A percentile compares a stretch with the other conserved stretches of the same genome.
Conservation (phyloP, 2,329 filamentous ascomycete species). For the Exophiala sideris region DNA sequence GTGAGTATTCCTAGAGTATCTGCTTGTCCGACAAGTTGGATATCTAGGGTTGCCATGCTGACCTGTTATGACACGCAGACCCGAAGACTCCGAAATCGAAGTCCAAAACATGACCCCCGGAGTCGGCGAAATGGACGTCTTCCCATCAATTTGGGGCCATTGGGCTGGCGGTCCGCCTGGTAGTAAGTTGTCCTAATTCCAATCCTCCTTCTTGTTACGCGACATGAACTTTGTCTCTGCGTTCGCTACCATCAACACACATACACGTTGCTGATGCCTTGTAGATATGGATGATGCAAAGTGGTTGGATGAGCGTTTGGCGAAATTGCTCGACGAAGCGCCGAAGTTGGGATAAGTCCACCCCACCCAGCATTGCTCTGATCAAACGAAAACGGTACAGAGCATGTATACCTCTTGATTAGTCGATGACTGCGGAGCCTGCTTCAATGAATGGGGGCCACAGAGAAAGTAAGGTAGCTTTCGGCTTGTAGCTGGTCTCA, state of each 20-base stretch:
- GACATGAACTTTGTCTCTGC: too few species aligned
- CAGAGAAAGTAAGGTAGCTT: too few species aligned
- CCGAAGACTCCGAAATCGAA: constrained; percentile 74
- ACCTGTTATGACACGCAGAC: constrained; percentile 40
- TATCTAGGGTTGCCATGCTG: neutral
- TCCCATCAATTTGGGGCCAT: constrained; percentile 64
- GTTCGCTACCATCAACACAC: too few species aligned
- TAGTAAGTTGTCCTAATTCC: constrained; percentile 31
- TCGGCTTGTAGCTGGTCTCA: too few species aligned
- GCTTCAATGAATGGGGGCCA: too few species aligned
- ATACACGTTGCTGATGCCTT: too few species aligned
- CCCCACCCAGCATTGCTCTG: too few species aligned
- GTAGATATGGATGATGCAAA: constrained; percentile 60
- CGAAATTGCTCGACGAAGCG: constrained; percentile 47
- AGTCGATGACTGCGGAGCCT: too few species aligned
- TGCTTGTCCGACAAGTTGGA: too few species aligned
- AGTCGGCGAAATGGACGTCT: constrained; percentile 52
- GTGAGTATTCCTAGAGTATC: constrained; percentile 37
- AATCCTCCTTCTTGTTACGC: too few species aligned
- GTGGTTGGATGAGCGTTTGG: constrained; percentile 66
- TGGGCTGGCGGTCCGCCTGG: constrained; percentile 68
- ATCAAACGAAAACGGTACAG: too few species aligned
- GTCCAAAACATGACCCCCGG: constrained; percentile 60
- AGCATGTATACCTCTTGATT: too few species aligned
- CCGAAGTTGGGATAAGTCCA: constrained; percentile 9